Base-by-base conservation (phyloP, 2,329 filamentous ascomycete species). In the Fusarium dlaminii region DNA sequence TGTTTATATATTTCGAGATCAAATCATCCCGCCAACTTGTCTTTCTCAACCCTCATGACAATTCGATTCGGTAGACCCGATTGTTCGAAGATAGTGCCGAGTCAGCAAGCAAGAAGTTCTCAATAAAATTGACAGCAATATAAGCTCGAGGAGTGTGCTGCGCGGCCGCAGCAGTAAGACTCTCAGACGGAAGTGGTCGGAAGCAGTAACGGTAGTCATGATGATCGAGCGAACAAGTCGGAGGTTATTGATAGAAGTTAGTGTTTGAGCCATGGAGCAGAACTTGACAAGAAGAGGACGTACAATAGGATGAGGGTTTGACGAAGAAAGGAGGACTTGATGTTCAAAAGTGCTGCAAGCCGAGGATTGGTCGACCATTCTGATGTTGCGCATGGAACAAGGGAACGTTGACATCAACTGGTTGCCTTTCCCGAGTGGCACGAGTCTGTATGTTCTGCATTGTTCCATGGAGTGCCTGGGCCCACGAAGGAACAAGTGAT, bases 31-130 rank as follows among this genome's bases (percentile, higher is more conserved):
- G 18, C 24, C 24, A 7, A 37, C 37, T 67, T 71, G 37, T 63
- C 39, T 54, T 77, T 78, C 52, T 75, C 52, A 49, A 57, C 67
- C 61, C 75, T 78, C 17, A 76, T 32, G 40, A 77, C 72, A 34
- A 73, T 68, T n/a, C 52, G 46, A 15, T 67, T 22, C 13, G 74
- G 72, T 24, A 76, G 42, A 36, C 15, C 45, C 64, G 62, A 77
- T 51, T 74, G 59, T 37, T 34, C 4, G 24, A 37, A 20, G 2
- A 8, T 27, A 11, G 11, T 1, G 11, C 24, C 8, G 22, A 48
- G 3, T 27, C 22, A 22, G 27, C 15, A 57, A 48, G 42, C 2
- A 12, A 63, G n/a, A 4, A 6, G 7, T 2, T 5, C 13, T 9
- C 6, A 42, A 5, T 2, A 48, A n/a, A 3, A n/a, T 14, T 17